Base-by-base conservation (phyloP, 345 rosid genomes). In the Murraya koenigii region DNA sequence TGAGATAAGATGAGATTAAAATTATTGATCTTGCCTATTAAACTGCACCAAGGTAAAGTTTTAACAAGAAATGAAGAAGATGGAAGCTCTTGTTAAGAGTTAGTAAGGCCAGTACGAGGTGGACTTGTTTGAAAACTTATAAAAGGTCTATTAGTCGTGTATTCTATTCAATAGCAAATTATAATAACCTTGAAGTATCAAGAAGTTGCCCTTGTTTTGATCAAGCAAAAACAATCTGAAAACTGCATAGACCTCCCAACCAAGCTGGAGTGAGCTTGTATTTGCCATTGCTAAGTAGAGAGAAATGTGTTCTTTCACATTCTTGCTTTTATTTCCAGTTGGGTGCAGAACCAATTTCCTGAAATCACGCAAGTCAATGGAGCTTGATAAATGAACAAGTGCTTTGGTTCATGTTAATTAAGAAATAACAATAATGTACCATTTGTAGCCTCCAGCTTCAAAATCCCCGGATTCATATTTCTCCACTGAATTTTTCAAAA, bases 371-470 rank as follows among this genome's bases (percentile, higher is more conserved):
- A 44, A 44, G 1, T 44, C 49, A 0, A 44, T 44, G 49, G 17
- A 44, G 15, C 13, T 44, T 44, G 49, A 44, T 11, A 44, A 52
- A 52, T 52, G 56, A 52, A 52, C 56, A 52, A 0, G 56, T 52
- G 22, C 20, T 19, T 52, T 52, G 56, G 22, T 52, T 52, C 22
- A 52, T 17, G 56, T 3, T 52, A 52, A 52, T 52, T 52, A 52
- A 52, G 17, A 52, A 5, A 52, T 15, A 52, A 41, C 58, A 23
- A 44, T 75, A 44, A 59, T 81, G 85, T 81, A 91, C 97, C 97
- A 93, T 86, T 87, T 89, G 86, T 85, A 88, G 76, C 95, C 97
- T 62, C 90, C 87, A 17, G 97, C 94, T 84, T 87, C 88, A 83
- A 93, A 93, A 74, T 76, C 83, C 41, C 75, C 87, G 2, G 94